phyloP scores from a whole-genome alignment of 2,329 filamentous ascomycete genomes.

The Alternaria ethzedia region DNA sequence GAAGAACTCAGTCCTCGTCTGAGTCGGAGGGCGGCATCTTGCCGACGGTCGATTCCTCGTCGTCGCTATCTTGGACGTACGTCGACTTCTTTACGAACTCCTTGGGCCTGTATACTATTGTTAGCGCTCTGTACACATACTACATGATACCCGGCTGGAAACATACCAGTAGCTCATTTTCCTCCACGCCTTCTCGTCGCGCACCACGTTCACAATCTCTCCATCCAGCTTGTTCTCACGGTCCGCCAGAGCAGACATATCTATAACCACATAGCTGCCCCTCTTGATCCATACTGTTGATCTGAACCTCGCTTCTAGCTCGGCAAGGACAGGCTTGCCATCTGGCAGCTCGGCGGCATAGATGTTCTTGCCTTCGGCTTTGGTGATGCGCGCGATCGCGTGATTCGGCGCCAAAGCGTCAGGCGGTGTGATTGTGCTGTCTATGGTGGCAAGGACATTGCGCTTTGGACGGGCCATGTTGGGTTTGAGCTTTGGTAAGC shows the following conservation, averaged over 20 bases:
- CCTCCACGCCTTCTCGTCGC: constrained; percentile 90
- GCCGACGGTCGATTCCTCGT: constrained; percentile 80
- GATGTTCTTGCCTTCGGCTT: constrained; percentile 86
- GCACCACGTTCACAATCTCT: constrained; percentile 90
- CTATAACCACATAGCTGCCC: constrained; percentile 84
- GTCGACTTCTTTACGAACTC: constrained; percentile 72
- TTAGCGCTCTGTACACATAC: constrained; percentile 26
- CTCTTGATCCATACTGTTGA: constrained; percentile 94
- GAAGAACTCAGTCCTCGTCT: constrained; percentile 60
- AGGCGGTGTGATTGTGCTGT: constrained; percentile 71
- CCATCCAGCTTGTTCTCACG: constrained; percentile 80
- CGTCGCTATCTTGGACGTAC: constrained; percentile 69
- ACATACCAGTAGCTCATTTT: constrained; percentile 81
- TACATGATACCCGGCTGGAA: constrained; percentile 20
- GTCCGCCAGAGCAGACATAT: constrained; percentile 69
- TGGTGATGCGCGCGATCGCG: constrained; percentile 76
- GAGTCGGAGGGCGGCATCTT: constrained; percentile 86
- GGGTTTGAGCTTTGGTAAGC: background rate
- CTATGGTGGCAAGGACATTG: constrained; percentile 76
- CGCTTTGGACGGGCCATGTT: constrained; percentile 77
- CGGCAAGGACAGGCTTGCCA: constrained; percentile 71
- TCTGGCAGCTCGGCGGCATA: constrained; percentile 77
- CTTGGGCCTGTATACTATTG: constrained; percentile 68
- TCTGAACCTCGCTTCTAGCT: constrained; percentile 84
- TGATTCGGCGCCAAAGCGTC: constrained; percentile 58